Evolutionary conservation across 1,284 basidiomycete genomes (phyloP).

Genomic region (Ceratobasidium sp.): DNA sequence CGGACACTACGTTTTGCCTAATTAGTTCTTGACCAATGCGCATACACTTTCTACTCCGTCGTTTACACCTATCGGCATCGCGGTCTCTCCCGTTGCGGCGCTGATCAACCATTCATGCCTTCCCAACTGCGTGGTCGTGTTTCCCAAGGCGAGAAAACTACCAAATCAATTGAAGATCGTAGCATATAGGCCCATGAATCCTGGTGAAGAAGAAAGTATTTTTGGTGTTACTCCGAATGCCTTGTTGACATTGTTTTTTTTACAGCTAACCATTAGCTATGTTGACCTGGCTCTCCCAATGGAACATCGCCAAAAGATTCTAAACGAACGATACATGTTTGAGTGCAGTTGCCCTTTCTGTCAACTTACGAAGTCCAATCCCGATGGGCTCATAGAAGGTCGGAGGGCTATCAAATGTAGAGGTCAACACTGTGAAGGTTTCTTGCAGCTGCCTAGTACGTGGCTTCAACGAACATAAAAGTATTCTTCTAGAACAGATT

Average conservation of each 20-base stretch:
- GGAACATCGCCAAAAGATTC: constrained; percentile 64
- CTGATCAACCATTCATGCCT: constrained; percentile 92
- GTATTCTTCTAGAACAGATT: constrained; percentile 63
- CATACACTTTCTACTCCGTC: constrained; percentile 83
- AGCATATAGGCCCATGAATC: constrained; percentile 69
- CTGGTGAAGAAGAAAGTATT: constrained; percentile 72
- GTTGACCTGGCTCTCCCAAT: constrained; percentile 82
- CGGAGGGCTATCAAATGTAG: constrained; percentile 72
- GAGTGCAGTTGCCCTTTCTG: constrained; percentile 77
- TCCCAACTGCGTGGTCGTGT: constrained; percentile 91
- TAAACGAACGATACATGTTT: constrained; percentile 84
- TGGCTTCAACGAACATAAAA: constrained; percentile 66
- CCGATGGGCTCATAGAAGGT: constrained; percentile 62
- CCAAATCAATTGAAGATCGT: constrained; percentile 71
- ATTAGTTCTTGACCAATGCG: constrained; percentile 86
- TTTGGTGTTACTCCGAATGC: constrained; percentile 12
- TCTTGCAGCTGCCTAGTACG: constrained; percentile 60
- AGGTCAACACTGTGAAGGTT: constrained; percentile 47
- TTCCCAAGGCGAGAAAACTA: constrained; percentile 64
- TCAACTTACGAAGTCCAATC: constrained; percentile 40
- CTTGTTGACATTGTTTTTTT: constrained; percentile 51
- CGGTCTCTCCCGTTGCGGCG: constrained; percentile 80
- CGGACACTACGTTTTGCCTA: neutral
- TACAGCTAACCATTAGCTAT: constrained; percentile 74
- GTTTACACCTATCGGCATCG: constrained; percentile 80